A percentile compares a stretch with the other conserved stretches of the same genome.
These are phyloP conservation scores for Saccharomycopsis selenospora DNA, from an alignment of 805 yeast species.

Conservation along the genomic window DNA sequence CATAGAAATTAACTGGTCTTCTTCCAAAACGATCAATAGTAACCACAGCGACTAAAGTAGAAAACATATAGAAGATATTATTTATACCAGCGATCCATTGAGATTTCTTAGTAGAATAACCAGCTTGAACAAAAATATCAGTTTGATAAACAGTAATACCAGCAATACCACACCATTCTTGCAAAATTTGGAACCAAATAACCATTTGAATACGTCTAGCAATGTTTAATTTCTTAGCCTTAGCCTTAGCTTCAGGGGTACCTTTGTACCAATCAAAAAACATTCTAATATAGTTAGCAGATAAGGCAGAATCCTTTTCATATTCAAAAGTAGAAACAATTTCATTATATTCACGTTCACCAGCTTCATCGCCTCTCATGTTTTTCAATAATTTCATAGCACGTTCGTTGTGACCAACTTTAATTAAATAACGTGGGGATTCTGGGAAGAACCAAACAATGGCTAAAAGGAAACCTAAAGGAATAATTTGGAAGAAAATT, in stretches of 20 bases:
- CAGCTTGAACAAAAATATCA: slow-evolving; percentile 43
- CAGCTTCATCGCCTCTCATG: slow-evolving; percentile 34
- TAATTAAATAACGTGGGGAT: slow-evolving; percentile 64
- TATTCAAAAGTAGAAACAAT: slow-evolving; percentile 3
- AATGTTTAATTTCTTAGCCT: slow-evolving; percentile 51
- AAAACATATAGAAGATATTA: slow-evolving; percentile 48
- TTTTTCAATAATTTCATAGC: slow-evolving; percentile 41
- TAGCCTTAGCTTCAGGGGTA: slow-evolving; percentile 36
- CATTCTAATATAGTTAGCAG: slow-evolving; percentile 43
- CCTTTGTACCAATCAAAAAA: slow-evolving; percentile 36
- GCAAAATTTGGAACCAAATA: slow-evolving; percentile 60
- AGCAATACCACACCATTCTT: slow-evolving; percentile 63
- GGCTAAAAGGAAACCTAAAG: slow-evolving; percentile 37
- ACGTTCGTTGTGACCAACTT: slow-evolving; percentile 43
- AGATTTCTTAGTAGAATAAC: slow-evolving; percentile 43
- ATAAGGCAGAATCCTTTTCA: slow-evolving; percentile 31
- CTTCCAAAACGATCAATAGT: slow-evolving; percentile 58
- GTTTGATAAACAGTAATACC: slow-evolving; percentile 61
- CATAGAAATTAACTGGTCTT: slow-evolving; percentile 47
- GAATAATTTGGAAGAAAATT: slow-evolving; percentile 59
- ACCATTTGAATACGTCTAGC: slow-evolving; percentile 42
- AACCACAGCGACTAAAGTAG: slow-evolving; percentile 50
- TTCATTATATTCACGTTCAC: slow-evolving; percentile 26
- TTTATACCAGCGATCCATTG: slow-evolving; percentile 58
- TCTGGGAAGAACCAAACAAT: slow-evolving; percentile 45